Evolutionary conservation across 208 protist genomes (phyloP).

Genomic region (Wallacemonas sp.): DNA sequence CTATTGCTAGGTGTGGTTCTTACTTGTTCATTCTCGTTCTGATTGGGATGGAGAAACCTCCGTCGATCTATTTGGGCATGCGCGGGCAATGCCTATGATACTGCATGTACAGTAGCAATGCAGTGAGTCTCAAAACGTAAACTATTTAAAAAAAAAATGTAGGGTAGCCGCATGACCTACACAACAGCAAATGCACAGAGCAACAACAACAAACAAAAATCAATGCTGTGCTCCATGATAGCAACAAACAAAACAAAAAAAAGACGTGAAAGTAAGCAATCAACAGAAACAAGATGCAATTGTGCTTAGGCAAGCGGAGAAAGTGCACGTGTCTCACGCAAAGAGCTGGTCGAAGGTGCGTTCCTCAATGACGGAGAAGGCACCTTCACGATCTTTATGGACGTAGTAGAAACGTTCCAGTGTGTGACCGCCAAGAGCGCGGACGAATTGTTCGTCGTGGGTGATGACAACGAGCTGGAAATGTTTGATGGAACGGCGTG

Average conservation of each 20-base stretch:
- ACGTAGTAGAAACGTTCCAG: constrained; percentile 90
- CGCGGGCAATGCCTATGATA: too few relatives aligned
- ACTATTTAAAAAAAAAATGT: too few relatives aligned
- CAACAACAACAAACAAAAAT: too few relatives aligned
- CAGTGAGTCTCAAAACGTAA: too few relatives aligned
- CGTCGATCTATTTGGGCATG: too few relatives aligned
- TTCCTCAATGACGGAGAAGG: constrained; percentile 89
- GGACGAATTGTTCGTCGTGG: constrained; percentile 99
- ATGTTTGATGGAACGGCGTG: constrained; percentile 72
- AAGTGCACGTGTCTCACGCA: constrained; percentile 24
- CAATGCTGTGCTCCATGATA: too few relatives aligned
- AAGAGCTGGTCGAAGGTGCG: constrained; percentile 88
- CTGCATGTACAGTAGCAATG: too few relatives aligned
- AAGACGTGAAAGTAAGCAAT: constrained; percentile 25
- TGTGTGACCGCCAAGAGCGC: constrained; percentile 77
- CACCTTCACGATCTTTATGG: constrained; percentile 88
- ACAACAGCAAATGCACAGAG: too few relatives aligned
- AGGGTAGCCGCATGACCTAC: too few relatives aligned
- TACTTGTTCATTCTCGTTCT: too few relatives aligned
- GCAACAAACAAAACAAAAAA: constrained; percentile 33
- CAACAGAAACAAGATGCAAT: constrained; percentile 1
- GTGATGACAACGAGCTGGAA: constrained; percentile 99
- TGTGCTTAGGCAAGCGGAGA: constrained; percentile 13
- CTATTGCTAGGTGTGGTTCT: too few relatives aligned
- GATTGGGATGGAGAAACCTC: too few relatives aligned